Evolutionary conservation across 345 rosid species (phyloP).

Genomic region (Isatis tinctoria): DNA sequence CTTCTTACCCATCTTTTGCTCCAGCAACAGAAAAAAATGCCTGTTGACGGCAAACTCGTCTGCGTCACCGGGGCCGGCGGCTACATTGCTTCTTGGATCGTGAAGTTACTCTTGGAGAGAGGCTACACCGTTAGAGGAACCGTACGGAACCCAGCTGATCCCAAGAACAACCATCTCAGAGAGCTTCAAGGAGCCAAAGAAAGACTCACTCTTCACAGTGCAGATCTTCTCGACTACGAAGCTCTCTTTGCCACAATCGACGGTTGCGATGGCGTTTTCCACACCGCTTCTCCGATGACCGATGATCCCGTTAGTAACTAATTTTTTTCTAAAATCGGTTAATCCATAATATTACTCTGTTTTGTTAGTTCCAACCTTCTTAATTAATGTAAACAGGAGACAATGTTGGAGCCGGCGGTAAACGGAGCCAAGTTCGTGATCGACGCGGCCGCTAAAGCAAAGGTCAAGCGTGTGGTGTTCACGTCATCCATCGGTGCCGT

Average conservation of each 20-base stretch:
- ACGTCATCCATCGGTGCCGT: slow-evolving; percentile 93
- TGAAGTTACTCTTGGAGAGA: slow-evolving; percentile 69
- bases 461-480: slow-evolving; percentile 81
- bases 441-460: slow-evolving; percentile 75
- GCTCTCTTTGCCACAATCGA: slow-evolving; percentile 58
- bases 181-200: slow-evolving; percentile 89
- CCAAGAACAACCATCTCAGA: slow-evolving; percentile 78
- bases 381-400: slow-evolving; percentile 44
- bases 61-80: slow-evolving; percentile 99
- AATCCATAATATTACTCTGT: neutral
- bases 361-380: neutral
- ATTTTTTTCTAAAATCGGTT: neutral
- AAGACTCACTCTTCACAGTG: slow-evolving; percentile 65
- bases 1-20: slow-evolving; percentile 13
- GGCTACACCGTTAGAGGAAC: slow-evolving; percentile 90
- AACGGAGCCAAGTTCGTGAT: slow-evolving; percentile 80
- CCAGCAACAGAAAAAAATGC: slow-evolving; percentile 32
- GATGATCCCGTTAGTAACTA: slow-evolving; percentile 80
- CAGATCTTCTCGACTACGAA: slow-evolving; percentile 77
- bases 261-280: slow-evolving; percentile 96
- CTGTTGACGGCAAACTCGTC: slow-evolving; percentile 51
- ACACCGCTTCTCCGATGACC: slow-evolving; percentile 92
- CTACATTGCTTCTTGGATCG: slow-evolving; percentile 96
- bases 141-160: slow-evolving; percentile 83
- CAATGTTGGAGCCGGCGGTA: slow-evolving; percentile 99